Percentiles rank a stretch among this genome's conserved stretches.
phyloP scores from a whole-genome alignment of 352 stramenopile genomes.

The Pythium diclinum region DNA sequence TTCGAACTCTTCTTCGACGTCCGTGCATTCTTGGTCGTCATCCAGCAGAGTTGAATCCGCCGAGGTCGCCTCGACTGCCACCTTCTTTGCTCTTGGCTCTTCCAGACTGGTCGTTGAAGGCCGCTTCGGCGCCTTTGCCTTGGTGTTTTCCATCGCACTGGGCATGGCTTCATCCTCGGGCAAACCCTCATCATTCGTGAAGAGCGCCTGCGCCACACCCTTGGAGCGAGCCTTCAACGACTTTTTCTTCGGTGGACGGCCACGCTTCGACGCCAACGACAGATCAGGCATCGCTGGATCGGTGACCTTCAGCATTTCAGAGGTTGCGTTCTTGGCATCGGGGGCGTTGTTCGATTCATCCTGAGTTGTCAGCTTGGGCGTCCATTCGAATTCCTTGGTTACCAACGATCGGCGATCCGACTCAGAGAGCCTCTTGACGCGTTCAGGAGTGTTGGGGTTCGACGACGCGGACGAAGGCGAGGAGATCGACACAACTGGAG shows the following conservation, averaged over 20 bases:
- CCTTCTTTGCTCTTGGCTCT: constrained; percentile 4
- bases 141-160: background rate
- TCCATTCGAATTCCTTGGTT: constrained; percentile 56
- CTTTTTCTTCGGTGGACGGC: constrained; percentile 17
- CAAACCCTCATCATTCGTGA: constrained; percentile 15
- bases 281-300: background rate
- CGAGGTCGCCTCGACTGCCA: background rate
- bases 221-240: constrained; percentile 11
- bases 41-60: background rate
- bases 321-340: background rate
- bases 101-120: background rate
- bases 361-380: constrained; percentile 16
- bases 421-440: constrained; percentile 15
- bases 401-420: constrained; percentile 8
- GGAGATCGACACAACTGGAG: constrained; percentile 69
- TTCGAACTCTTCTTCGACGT: constrained; percentile 11
- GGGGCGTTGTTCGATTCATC: background rate
- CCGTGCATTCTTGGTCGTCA: constrained; percentile 21
- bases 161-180: background rate
- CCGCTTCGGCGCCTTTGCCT: background rate
- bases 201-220: constrained; percentile 19
- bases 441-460: constrained; percentile 64
- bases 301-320: background rate
- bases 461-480: constrained; percentile 54
- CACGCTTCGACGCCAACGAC: constrained; percentile 6